These are phyloP conservation scores for Cichorium intybus DNA, from an alignment of 140 eudicot genomes.

Conservation along the genomic window DNA sequence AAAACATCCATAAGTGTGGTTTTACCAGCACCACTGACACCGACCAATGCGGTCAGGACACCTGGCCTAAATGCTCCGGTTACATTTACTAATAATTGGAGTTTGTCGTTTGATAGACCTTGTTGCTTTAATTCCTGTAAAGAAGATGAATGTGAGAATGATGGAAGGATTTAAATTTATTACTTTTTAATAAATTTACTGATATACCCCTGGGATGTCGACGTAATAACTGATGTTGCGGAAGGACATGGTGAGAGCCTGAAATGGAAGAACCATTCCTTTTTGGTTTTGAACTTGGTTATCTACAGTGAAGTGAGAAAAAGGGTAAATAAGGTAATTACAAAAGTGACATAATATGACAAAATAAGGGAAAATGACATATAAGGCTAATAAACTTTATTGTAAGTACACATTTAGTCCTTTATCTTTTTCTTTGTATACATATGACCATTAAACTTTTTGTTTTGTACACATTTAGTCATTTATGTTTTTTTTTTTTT, in stretches of 20 bases:
- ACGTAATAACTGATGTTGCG: slow-evolving; percentile 67
- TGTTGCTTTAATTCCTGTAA: slow-evolving; percentile 72
- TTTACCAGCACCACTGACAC: slow-evolving; percentile 96
- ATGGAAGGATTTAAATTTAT: neutral
- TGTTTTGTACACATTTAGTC: too few relatives aligned
- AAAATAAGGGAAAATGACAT: too few relatives aligned
- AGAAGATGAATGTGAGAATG: slow-evolving; percentile 1
- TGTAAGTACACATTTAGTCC: too few relatives aligned
- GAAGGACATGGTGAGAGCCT: slow-evolving; percentile 86
- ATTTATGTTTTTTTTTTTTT: too few relatives aligned
- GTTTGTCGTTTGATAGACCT: slow-evolving; percentile 46
- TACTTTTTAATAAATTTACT: neutral
- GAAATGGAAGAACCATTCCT: slow-evolving; percentile 96
- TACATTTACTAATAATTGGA: slow-evolving; percentile 70
- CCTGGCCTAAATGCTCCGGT: slow-evolving; percentile 88
- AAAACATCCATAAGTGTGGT: slow-evolving; percentile 94
- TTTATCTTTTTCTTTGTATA: too few relatives aligned
- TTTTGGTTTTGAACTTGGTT: slow-evolving; percentile 30
- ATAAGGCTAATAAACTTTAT: too few relatives aligned
- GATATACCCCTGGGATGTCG: slow-evolving; percentile 71
- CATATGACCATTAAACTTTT: too few relatives aligned
- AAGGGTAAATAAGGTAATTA: neutral
- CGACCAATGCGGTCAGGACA: slow-evolving; percentile 85
- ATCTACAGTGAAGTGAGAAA: slow-evolving; percentile 34
- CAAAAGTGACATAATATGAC: neutral